A percentile compares a stretch with the other conserved stretches of the same genome.
Evolutionary conservation across 75 land plant genomes (phyloP).

Genomic region (Isoetes taiwanensis): DNA sequence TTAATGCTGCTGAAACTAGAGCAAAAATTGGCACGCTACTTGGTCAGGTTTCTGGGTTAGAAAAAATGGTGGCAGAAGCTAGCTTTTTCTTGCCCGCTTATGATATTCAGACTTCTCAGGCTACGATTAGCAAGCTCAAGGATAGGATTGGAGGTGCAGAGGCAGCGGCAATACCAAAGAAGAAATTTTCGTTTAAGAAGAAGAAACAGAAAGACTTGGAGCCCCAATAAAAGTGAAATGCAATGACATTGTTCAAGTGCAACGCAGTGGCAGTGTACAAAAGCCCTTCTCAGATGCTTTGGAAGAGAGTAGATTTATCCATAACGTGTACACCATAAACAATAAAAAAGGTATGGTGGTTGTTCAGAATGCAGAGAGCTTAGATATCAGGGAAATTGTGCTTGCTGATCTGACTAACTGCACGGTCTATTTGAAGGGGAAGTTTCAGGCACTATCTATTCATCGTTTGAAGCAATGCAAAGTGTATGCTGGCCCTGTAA

Average conservation of each 20-base stretch:
- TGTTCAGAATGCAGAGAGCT: slow-evolving; percentile 18
- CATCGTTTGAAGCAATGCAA: slow-evolving; percentile 49
- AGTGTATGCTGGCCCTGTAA: slow-evolving; percentile 68
- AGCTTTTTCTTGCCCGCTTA: slow-evolving; percentile 72
- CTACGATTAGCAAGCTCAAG: slow-evolving; percentile 43
- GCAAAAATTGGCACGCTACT: slow-evolving; percentile 33
- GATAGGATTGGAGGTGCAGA: slow-evolving; percentile 29
- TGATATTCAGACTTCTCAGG: slow-evolving; percentile 50
- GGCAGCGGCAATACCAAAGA: slow-evolving; percentile 46
- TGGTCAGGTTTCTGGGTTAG: slow-evolving; percentile 36
- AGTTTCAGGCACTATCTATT: slow-evolving; percentile 41
- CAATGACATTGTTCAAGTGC: background rate
- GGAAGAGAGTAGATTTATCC: too few species aligned
- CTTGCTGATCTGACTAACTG: slow-evolving; percentile 51
- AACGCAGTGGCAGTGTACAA: background rate
- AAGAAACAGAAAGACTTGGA: background rate
- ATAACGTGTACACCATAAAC: background rate
- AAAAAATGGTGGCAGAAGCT: slow-evolving; percentile 50
- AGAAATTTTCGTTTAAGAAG: slow-evolving; percentile 66
- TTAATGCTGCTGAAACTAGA: slow-evolving; percentile 17
- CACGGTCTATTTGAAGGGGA: slow-evolving; percentile 46
- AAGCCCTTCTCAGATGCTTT: too few species aligned
- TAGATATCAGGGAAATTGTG: slow-evolving; percentile 45
- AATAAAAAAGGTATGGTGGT: slow-evolving; percentile 19
- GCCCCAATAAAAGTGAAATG: background rate